Base-by-base conservation (phyloP, 495 filamentous ascomycete genomes). In the Penicillium waksmanii region DNA sequence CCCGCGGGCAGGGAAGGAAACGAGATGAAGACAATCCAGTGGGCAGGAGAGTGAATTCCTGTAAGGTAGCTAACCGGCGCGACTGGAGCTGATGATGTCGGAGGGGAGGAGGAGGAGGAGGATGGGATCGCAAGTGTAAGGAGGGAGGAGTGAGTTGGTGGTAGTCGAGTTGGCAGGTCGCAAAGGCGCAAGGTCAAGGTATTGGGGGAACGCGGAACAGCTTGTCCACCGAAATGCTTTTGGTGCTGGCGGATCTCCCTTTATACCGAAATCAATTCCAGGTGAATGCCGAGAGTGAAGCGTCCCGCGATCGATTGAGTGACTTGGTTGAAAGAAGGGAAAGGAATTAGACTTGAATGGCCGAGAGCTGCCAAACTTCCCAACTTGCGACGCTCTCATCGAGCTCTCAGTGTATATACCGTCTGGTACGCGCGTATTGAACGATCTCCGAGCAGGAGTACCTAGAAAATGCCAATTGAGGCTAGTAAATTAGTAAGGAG, bases 331-430 rank as follows among this genome's bases (percentile, higher is more conserved):
- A 44, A 49, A 40, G 57, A 50, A 27, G 23, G 46, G 23, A 19
- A 27, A 11, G 35, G 42, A 50, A 54, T 27, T 36, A 17, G n/a
- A 17, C 50, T 50, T 51, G 23, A 50, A 56, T 25, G 49, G 34
- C 43, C 31, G 23, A 53, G 46, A 56, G 53, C 51, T 66, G n/a
- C n/a, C n/a, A n/a, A n/a, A n/a, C n/a, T 61, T 23, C 23, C 23
- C 19, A 66, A 31, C 48, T 65, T 67, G 67, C 64, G 67, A 64
- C 64, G 64, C 65, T 62, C 63, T 58, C 59, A 51, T 62, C 51
- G 56, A 58, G 56, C 56, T 57, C 48, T 17, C 47, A 25, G 62
- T 31, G 27, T 31, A 31, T 31, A 31, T 64, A 66, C 61, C 11
- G 42, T 53, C 33, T 34, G 51, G 23, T 66, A 66, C 50, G 19